Evolutionary conservation across 2,329 filamentous ascomycete species (phyloP).

Genomic region (Alternaria atra): DNA sequence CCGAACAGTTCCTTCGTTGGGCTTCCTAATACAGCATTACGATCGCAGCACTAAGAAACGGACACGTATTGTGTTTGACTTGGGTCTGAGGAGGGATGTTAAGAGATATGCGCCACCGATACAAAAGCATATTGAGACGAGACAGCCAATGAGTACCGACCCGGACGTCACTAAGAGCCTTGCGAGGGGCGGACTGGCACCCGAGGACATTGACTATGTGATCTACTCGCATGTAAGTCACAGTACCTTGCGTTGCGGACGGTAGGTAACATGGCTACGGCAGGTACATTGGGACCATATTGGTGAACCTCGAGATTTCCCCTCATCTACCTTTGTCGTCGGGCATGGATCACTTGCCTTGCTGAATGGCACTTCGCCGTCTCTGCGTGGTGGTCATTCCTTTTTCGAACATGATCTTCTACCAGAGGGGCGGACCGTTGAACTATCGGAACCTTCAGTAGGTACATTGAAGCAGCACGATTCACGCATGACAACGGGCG

Average conservation of each 20-base stretch:
- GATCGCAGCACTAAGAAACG: conserved; percentile 46
- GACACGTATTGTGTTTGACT: conserved; percentile 62
- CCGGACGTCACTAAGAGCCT: conserved; percentile 54
- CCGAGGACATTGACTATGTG: conserved; percentile 53
- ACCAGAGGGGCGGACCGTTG: conserved; percentile 53
- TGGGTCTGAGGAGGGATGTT: conserved; percentile 61
- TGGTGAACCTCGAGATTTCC: conserved; percentile 53
- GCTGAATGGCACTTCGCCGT: conserved; percentile 30
- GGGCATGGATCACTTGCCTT: conserved; percentile 44
- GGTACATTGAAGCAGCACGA: neutral
- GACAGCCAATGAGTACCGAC: conserved; percentile 55
- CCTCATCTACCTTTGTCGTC: conserved; percentile 51
- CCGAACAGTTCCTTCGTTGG: conserved; percentile 63
- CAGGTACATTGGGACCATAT: conserved; percentile 56
- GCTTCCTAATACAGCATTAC: conserved; percentile 63
- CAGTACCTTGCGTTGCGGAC: neutral
- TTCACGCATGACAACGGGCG: neutral
- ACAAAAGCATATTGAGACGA: conserved; percentile 57
- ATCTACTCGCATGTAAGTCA: conserved; percentile 53
- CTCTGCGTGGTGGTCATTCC: conserved; percentile 43
- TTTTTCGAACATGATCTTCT: conserved; percentile 58
- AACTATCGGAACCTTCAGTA: conserved; percentile 51
- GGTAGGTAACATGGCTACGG: neutral
- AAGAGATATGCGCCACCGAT: conserved; percentile 56
- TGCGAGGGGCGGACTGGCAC: conserved; percentile 45